A percentile compares a stretch with the other conserved stretches of the same genome.
These are phyloP conservation scores for Paspalum notatum DNA, from an alignment of 176 grass and related monocot genomes.

Conservation along the genomic window DNA sequence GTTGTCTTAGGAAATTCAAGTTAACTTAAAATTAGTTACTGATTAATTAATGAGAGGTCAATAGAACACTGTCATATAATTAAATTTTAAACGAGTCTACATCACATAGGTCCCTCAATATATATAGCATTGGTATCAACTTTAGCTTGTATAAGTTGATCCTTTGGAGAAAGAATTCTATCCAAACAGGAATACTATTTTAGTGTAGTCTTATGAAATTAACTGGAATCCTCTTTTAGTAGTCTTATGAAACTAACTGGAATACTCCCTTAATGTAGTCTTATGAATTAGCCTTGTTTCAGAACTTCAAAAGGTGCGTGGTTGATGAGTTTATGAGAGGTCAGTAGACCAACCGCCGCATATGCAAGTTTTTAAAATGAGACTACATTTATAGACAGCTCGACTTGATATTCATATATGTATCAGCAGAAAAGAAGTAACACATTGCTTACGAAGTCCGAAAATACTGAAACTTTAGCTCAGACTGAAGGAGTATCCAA, in stretches of 20 bases:
- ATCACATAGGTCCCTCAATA: neutral
- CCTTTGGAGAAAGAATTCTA: neutral
- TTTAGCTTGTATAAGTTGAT: neutral
- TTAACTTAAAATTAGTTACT: neutral
- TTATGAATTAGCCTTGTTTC: conserved; percentile 7
- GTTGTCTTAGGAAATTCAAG: neutral
- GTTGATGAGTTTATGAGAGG: conserved; percentile 6
- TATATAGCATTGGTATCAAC: neutral
- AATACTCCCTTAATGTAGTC: conserved; percentile 1
- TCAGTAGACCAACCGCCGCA: conserved; percentile 11
- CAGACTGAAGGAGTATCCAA: neutral
- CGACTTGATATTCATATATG: neutral
- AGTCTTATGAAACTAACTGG: conserved; percentile 28
- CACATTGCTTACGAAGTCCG: neutral
- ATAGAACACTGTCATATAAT: neutral
- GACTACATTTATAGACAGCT: neutral
- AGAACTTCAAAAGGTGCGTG: conserved; percentile 1
- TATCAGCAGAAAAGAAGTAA: conserved; percentile 12
- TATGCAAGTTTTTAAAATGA: neutral
- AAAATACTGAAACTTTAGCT: neutral
- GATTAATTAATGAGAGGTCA: conserved; percentile 7
- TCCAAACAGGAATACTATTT: neutral
- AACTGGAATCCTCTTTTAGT: neutral
- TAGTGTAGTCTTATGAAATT: conserved; percentile 26
- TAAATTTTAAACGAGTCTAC: neutral